Evolutionary conservation across 305 asterid genomes (phyloP).

Genomic region (Solanum hybrid): DNA sequence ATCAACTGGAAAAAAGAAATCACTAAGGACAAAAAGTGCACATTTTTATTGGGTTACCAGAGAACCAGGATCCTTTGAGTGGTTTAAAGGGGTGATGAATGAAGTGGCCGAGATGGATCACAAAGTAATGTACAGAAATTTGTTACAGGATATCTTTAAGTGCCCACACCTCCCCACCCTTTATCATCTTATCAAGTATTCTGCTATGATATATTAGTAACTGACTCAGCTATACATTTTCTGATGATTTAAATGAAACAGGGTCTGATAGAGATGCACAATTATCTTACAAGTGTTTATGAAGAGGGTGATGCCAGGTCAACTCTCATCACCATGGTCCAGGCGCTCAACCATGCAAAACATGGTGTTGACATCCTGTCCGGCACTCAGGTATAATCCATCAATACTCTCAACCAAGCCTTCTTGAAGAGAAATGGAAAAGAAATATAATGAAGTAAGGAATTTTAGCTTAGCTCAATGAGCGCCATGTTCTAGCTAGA

Average conservation of each 20-base stretch:
- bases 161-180: not conserved
- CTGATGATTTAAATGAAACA: constrained; percentile 22
- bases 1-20: constrained; percentile 44
- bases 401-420: not conserved
- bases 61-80: constrained; percentile 91
- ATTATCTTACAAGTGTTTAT: constrained; percentile 82
- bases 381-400: constrained; percentile 66
- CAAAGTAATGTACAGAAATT: constrained; percentile 36
- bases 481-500: not conserved
- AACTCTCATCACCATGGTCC: constrained; percentile 93
- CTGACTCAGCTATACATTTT: not conserved
- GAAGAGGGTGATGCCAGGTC: constrained; percentile 97
- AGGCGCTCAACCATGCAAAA: constrained; percentile 91
- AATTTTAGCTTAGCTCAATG: not conserved
- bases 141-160: not conserved
- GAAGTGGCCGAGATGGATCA: constrained; percentile 92
- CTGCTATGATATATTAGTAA: not conserved
- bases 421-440: not conserved
- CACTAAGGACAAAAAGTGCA: constrained; percentile 48
- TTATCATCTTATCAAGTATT: not conserved
- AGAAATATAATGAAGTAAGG: not conserved
- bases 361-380: constrained; percentile 94
- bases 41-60: constrained; percentile 92
- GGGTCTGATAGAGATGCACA: constrained; percentile 97
- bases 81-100: constrained; percentile 95